These are phyloP conservation scores for Limonomyces culmigenus DNA, from an alignment of 1,284 basidiomycete species.

Conservation along the genomic window DNA sequence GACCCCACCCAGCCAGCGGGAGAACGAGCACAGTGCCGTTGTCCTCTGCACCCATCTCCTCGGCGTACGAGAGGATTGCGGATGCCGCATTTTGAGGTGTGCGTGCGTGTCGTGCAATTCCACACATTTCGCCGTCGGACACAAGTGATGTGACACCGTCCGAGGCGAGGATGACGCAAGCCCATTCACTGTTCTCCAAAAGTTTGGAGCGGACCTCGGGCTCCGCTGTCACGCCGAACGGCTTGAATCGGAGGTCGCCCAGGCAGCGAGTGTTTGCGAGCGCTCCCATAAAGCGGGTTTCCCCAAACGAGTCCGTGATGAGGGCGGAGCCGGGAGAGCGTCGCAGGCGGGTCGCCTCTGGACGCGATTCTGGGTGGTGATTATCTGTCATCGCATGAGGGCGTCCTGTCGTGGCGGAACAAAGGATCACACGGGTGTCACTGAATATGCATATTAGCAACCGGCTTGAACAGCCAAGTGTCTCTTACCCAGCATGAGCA, in stretches of 20 bases:
- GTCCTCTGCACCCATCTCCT: conserved; percentile 82
- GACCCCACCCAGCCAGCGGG: conserved; percentile 85
- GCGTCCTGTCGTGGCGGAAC: conserved; percentile 53
- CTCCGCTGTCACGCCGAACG: conserved; percentile 85
- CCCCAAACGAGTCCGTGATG: conserved; percentile 91
- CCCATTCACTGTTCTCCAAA: conserved; percentile 59
- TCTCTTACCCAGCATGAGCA: conserved; percentile 79
- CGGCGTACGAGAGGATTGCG: conserved; percentile 73
- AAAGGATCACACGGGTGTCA: conserved; percentile 81
- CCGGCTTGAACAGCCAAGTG: conserved; percentile 4
- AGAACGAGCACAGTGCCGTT: conserved; percentile 90
- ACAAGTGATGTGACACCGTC: conserved; percentile 87
- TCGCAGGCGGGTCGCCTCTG: conserved; percentile 74
- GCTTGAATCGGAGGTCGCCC: conserved; percentile 84
- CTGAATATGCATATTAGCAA: conserved; percentile 20
- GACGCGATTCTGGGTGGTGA: conserved; percentile 83
- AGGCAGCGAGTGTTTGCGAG: conserved; percentile 88
- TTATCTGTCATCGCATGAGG: conserved; percentile 75
- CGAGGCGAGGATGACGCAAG: conserved; percentile 68
- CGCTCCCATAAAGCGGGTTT: conserved; percentile 92
- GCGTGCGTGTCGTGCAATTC: conserved; percentile 59
- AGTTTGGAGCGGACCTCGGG: conserved; percentile 80
- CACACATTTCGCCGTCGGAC: conserved; percentile 89
- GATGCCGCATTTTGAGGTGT: conserved; percentile 74
- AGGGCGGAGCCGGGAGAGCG: conserved; percentile 82